Base-by-base conservation (phyloP, 192 early-diverging fungal genomes). In the Coemansia sp. region DNA sequence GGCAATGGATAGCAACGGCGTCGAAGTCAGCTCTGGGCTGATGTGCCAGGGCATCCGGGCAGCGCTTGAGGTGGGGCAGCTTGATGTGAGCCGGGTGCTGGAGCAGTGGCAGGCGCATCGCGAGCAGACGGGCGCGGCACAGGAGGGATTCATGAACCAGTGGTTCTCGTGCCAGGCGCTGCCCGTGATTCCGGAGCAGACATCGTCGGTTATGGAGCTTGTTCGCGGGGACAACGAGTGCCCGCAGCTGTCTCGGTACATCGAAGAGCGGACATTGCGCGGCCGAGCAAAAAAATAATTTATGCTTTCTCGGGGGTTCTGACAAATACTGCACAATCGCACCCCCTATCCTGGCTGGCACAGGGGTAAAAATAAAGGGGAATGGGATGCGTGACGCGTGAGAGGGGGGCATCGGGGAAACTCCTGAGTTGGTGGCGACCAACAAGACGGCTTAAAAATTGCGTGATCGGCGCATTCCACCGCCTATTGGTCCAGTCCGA, bases 91-190 rank as follows among this genome's bases (percentile, higher is more conserved):
- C 7, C 66, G 62, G 12, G 68, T 61, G 63, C 67, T 81, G 25
- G 73, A 75, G 72, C 73, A 75, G 60, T 81, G 78, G 78, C 78
- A 81, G 73, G 31, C 69, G 61, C 66, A 75, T 48, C 78, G 78
- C 30, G 78, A 81, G 73, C 66, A 59, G 20, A 48, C 52, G 1
- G 78, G 78, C 21, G 43, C 65, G 28, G 78, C 78, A 3, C 63
- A 53, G 43, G 42, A 31, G 1, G 78, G 70, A 6, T 75, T 68
- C 55, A 29, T 81, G 66, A 69, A 52, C 23, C 68, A 68, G 66
- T 81, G 66, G 48, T 66, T 81, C 57, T 66, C 61, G 4, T 2
- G 49, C 10, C 49, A 48, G 23, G 66, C 62, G 55, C 66, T 72
- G 51, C 78, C 78, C 9, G 71, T 75, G 56, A 37, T 69, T 9